Evolutionary conservation across 2,329 filamentous ascomycete genomes (phyloP), one percentile per base, ranked within the genome.

Genomic region (Penicillium sp.): DNA sequence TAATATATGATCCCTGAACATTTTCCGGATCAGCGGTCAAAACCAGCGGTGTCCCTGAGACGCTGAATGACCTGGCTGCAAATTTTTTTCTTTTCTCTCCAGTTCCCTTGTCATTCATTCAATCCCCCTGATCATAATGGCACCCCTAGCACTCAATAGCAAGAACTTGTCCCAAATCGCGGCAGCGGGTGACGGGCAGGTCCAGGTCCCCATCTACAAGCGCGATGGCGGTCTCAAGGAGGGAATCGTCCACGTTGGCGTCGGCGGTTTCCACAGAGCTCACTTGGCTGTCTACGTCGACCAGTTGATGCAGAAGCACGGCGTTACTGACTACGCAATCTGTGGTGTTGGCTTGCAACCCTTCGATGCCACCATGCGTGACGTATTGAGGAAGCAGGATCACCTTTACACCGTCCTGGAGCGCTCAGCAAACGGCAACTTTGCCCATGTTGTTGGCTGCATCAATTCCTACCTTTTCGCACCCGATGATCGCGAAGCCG

Each of bases 191-290:
- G n/a, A 32, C 13, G 55, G 68, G 27, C 53, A 62, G 32, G 64
- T 77, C 57, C 67, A 69, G 57, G 63, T 76, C 38, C 78, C 77
- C 4, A 74, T 68, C 54, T 81, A 81, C 65, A 66, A 70, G 46
- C 78, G 79, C 47, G 64, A 63, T 57, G 61, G 61, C 57, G 70
- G 67, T 36, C 71, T 81, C 58, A 81, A 80, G 71, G 78, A 82
- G 65, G 79, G 79, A 35, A 81, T 82, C 48, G 79, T 82, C 42
- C 79, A 82, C 67, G 69, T 82, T 52, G 79, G 79, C 47, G 79
- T 82, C 11, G 79, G 79, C 57, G 79, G 79, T 64, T 82, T 82
- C 71, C 79, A 82, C 73, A 71, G 79, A 60, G 78, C 79, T 19
- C 79, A 82, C 53, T 63, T 82, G 67, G 79, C 79, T 18, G 78